Percentiles rank a stretch among this genome's conserved stretches.
Conservation (phyloP, 129 eudicot species). For the Lactuca saligna region DNA sequence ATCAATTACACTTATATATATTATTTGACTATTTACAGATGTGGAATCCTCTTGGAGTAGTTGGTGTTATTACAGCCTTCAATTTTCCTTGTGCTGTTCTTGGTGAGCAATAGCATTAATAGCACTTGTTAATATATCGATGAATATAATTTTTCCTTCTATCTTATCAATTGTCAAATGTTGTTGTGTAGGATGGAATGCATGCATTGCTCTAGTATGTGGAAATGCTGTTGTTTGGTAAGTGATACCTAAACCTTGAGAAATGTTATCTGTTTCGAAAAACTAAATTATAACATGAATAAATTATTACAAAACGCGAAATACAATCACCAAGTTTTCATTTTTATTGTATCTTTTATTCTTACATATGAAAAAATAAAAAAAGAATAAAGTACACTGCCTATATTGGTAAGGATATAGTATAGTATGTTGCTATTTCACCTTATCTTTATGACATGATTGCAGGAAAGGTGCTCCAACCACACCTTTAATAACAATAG, state of each 20-base stretch:
- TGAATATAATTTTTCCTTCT: not conserved
- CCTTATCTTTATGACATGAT: not conserved
- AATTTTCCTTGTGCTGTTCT: conserved; percentile 99
- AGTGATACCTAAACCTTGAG: conserved; percentile 33
- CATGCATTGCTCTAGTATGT: conserved; percentile 95
- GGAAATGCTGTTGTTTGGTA: conserved; percentile 98
- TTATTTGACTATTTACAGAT: conserved; percentile 41
- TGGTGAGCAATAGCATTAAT: conserved; percentile 50
- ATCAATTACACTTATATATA: conserved; percentile 10
- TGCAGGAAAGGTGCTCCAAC: conserved; percentile 99
- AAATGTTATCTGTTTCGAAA: not conserved
- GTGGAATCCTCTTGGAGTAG: conserved; percentile 99
- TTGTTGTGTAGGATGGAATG: conserved; percentile 84
- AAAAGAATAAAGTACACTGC: too few relatives aligned
- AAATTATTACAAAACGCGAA: too few relatives aligned
- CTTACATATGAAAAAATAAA: too few relatives aligned
- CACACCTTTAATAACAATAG: conserved; percentile 89
- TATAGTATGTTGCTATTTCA: too few relatives aligned
- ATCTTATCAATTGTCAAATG: conserved; percentile 9
- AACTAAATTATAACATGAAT: conserved; percentile 1
- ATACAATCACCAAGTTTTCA: too few relatives aligned
- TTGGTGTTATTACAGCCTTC: conserved; percentile 98
- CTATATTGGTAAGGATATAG: too few relatives aligned
- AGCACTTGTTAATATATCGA: not conserved
- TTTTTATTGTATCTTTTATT: too few relatives aligned